Evolutionary conservation across 164 flowering plant genomes (phyloP), one percentile per base, ranked within the genome.

Genomic region (Cinnamomum micranthum): DNA sequence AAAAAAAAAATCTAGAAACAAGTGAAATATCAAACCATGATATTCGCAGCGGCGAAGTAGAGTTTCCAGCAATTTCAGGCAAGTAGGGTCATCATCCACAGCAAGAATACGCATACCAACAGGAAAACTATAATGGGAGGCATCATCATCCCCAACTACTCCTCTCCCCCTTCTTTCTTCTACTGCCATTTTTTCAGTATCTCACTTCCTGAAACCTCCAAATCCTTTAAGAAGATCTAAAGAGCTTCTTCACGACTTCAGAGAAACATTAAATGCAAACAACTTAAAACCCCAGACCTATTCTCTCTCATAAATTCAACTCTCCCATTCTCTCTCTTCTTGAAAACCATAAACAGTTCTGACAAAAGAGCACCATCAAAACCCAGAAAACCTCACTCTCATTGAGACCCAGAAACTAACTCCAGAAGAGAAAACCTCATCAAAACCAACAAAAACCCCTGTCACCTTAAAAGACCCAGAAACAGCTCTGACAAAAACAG

Each of bases 101-200:
- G 91, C 91, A 50, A 90, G 81, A 41, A 90, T 86, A 27, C 90
- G 81, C 93, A 88, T 82, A 13, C 91, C 93, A 62, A 81, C 74
- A 0, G 90, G 91, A 75, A 88, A 88, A 78, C 73, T 82, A 71
- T 84, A 84, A 13, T 22, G 74, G 15, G 76, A 69, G 27, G 80
- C 87, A 50, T 17, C 60, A 15, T 55, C 60, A 15, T 55, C 60
- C 60, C 60, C n/a, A 15, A 55, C 60, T 15, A n/a, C n/a, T 15
- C 60, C n/a, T 55, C 20, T 41, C 47, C 47, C 60, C 60, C n/a
- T 15, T 6, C 60, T 55, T 55, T 81, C 85, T 59, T 74, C 78
- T 58, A 80, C 82, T 17, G 82, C 82, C 91, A 88, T 88, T 73
- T 77, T 74, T 28, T 1, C 47, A 41, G 47, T 41, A 41, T 9